Evolutionary conservation across 2,329 filamentous ascomycete species (phyloP).

Genomic region (Ophioceras dolichostomum): DNA sequence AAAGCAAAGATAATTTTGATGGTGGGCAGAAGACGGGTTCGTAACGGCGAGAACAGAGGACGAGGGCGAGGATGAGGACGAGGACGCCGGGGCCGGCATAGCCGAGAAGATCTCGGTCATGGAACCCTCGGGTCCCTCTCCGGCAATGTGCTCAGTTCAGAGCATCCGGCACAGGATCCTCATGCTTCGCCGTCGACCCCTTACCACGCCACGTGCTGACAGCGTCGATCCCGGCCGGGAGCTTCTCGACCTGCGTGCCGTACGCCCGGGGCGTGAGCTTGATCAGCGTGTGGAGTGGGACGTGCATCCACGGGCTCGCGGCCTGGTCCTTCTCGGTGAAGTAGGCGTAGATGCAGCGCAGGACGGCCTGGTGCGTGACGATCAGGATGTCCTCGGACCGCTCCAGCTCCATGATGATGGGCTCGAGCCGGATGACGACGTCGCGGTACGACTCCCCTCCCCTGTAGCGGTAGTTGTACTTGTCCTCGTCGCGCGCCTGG

Average conservation of each 20-base stretch:
- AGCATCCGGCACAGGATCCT: constrained; percentile 36
- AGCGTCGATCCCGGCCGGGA: constrained; percentile 84
- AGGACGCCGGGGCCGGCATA: no score
- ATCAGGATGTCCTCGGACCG: constrained; percentile 94
- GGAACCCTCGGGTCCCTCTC: background rate
- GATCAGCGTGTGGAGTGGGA: constrained; percentile 90
- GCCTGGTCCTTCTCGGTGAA: constrained; percentile 96
- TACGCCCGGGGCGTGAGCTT: constrained; percentile 93
- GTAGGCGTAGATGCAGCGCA: constrained; percentile 96
- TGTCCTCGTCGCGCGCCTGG: constrained; percentile 88
- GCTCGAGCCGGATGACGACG: constrained; percentile 92
- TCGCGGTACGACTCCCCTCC: constrained; percentile 93
- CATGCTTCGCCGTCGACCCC: constrained; percentile 83
- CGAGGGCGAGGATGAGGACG: no score
- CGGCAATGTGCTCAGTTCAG: constrained; percentile 7
- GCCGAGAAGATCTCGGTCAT: no score
- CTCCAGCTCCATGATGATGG: constrained; percentile 99
- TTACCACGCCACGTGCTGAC: constrained; percentile 95
- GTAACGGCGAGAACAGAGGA: no score
- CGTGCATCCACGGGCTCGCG: constrained; percentile 95
- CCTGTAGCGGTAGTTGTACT: constrained; percentile 98
- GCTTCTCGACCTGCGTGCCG: constrained; percentile 78
- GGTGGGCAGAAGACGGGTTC: no score
- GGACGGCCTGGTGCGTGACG: constrained; percentile 91
- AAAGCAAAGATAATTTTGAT: no score